Evolutionary conservation across 148 eudicot species (phyloP).

Genomic region (Selenicereus undatus): DNA sequence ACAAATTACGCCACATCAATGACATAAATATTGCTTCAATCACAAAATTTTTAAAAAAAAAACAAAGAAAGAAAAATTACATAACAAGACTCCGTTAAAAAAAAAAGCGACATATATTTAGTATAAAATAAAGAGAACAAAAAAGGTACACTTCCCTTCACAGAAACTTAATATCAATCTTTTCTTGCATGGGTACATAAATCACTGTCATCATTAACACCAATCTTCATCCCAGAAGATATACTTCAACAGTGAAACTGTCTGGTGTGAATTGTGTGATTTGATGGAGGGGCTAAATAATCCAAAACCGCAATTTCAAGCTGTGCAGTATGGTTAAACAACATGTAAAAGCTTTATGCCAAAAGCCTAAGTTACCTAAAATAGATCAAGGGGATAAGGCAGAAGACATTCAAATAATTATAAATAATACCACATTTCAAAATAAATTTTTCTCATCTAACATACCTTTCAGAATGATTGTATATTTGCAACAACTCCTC

Average conservation of each 20-base stretch:
- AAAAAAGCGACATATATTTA: no score
- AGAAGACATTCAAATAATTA: not conserved
- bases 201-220: not conserved
- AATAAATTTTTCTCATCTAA: not conserved
- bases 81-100: not conserved
- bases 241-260: not conserved
- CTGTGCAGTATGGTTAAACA: not conserved
- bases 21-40: not conserved
- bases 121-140: no score
- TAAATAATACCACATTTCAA: not conserved
- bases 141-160: no score
- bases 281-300: not conserved
- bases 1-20: constrained; percentile 15
- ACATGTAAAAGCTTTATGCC: no score
- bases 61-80: not conserved
- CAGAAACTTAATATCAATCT: no score
- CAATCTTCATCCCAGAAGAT: not conserved
- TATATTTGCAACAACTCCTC: constrained; percentile 90
- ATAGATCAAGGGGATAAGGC: no score
- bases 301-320: not conserved
- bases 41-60: not conserved
- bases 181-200: no score
- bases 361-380: no score
- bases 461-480: constrained; percentile 91
- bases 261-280: not conserved